Conservation (phyloP, 2,329 filamentous ascomycete genomes). For the Aureobasidium sp. region DNA sequence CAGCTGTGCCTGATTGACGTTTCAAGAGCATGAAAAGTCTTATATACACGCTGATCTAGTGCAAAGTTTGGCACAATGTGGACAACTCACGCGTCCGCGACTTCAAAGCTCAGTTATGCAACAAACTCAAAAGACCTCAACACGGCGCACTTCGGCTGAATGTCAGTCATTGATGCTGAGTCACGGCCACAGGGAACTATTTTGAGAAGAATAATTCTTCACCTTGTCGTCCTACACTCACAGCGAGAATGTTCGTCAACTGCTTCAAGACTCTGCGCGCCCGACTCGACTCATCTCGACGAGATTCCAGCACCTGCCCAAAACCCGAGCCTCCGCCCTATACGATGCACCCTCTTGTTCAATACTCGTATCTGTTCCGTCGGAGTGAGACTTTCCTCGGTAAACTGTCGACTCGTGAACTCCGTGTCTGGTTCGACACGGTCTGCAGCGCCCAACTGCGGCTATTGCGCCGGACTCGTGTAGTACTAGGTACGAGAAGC, state of each 20-base stretch:
- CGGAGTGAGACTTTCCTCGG: neutral
- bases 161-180: neutral
- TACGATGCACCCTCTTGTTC: neutral
- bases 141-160: neutral
- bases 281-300: neutral
- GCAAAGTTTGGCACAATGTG: neutral
- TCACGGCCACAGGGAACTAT: neutral
- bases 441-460: neutral
- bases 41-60: too few species aligned
- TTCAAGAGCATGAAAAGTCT: neutral
- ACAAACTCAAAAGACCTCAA: neutral
- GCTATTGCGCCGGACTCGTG: neutral
- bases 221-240: neutral
- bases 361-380: neutral
- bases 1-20: neutral
- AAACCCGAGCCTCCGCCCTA: neutral
- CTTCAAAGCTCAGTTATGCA: neutral
- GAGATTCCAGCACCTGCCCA: neutral
- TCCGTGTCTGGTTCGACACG: neutral
- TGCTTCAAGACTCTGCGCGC: neutral
- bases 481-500: neutral
- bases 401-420: neutral
- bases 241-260: neutral
- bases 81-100: neutral
- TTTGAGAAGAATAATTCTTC: neutral